These are phyloP conservation scores for Sorghum bicolor DNA, from an alignment of 176 grass and related monocot genomes.

Conservation along the genomic window Sorghum_bicolor_NCBIv3 NC_012876.2:62120001-62120500, in stretches of 20 bases:
- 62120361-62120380: conserved; percentile 43
- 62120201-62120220: conserved; percentile 78
- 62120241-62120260: conserved; percentile 65
- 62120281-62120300: conserved; percentile 77
- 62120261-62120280: conserved; percentile 77
- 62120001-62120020: conserved; percentile 52
- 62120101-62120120: conserved; percentile 74
- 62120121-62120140: conserved; percentile 62
- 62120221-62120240: conserved; percentile 75
- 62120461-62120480: conserved; percentile 69
- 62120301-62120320: conserved; percentile 57
- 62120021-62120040: conserved; percentile 1
- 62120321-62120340: conserved; percentile 54
- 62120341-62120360: conserved; percentile 53
- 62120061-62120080: conserved; percentile 11
- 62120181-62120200: conserved; percentile 76
- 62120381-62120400: conserved; percentile 67
- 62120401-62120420: conserved; percentile 51
- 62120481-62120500: conserved; percentile 84
- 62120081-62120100: conserved; percentile 40
- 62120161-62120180: conserved; percentile 69
- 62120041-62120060: conserved; percentile 11
- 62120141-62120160: conserved; percentile 58
- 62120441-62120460: conserved; percentile 76
- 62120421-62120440: conserved; percentile 69